phyloP scores from a whole-genome alignment of 2,329 filamentous ascomycete genomes.

The Hymenoscyphus albidus region DNA sequence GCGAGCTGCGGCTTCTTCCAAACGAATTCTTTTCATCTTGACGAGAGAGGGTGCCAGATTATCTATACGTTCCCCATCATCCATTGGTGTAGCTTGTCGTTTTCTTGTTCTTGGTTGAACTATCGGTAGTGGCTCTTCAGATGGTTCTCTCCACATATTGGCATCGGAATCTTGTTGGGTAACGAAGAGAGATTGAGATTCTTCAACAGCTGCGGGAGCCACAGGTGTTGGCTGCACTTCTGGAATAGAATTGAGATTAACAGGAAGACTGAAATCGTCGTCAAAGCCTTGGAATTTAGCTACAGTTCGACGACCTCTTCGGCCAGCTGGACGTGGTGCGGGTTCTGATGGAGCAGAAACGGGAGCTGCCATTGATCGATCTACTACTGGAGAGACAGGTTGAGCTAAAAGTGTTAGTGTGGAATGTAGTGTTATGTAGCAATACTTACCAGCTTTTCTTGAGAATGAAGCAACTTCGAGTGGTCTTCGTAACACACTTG shows the following conservation, averaged over 20 bases:
- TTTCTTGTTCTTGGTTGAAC: constrained; percentile 36
- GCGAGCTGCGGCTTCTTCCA: constrained; percentile 54
- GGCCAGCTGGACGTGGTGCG: constrained; percentile 15
- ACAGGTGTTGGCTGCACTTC: constrained; percentile 18
- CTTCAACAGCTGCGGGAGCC: constrained; percentile 14
- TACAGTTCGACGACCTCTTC: constrained; percentile 40
- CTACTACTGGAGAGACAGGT: background rate
- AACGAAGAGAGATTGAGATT: constrained; percentile 50
- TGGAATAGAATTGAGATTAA: constrained; percentile 35
- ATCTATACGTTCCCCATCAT: constrained; percentile 57
- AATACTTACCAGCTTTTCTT: constrained; percentile 23
- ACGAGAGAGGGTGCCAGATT: constrained; percentile 72
- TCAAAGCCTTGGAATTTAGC: constrained; percentile 74
- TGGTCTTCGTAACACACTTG: constrained; percentile 64
- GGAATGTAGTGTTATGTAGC: background rate
- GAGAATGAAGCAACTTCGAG: constrained; percentile 50
- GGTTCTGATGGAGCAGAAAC: constrained; percentile 12
- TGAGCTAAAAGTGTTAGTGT: constrained; percentile 1
- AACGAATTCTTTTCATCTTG: constrained; percentile 72
- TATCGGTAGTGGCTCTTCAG: constrained; percentile 15
- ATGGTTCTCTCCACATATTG: constrained; percentile 18
- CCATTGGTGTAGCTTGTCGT: constrained; percentile 41
- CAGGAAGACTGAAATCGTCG: constrained; percentile 38
- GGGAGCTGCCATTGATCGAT: background rate
- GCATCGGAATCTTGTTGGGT: constrained; percentile 43